A percentile compares a stretch with the other conserved stretches of the same genome.
These are phyloP conservation scores for Amaranthus cruentus DNA, from an alignment of 148 eudicot genomes.

Conservation along the genomic window DNA sequence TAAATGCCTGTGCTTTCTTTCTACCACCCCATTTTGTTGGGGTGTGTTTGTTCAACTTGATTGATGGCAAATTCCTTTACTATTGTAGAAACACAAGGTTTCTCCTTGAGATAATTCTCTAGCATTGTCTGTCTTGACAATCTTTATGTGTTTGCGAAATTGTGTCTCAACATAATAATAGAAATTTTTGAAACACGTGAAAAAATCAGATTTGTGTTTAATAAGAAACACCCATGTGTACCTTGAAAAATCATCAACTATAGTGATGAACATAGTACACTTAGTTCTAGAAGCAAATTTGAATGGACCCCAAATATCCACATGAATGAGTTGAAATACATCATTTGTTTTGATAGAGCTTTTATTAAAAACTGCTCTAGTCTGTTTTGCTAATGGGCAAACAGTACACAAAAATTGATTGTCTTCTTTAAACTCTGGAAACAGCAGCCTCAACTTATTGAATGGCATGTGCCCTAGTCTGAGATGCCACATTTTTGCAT, in stretches of 20 bases:
- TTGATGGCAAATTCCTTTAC: not conserved
- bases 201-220: too few relatives aligned
- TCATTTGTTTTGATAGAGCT: not conserved
- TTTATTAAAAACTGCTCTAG: not conserved
- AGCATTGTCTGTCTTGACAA: too few relatives aligned
- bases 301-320: not conserved
- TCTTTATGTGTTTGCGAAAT: not conserved
- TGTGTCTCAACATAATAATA: too few relatives aligned
- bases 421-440: too few relatives aligned
- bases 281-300: not conserved
- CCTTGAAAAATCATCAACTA: not conserved
- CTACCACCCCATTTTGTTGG: not conserved
- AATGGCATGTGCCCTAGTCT: too few relatives aligned
- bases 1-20: not conserved
- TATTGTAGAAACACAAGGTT: not conserved
- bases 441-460: too few relatives aligned
- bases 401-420: not conserved
- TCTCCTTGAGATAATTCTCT: not conserved
- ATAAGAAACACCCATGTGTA: not conserved
- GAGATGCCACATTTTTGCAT: too few relatives aligned
- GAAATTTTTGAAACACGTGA: too few relatives aligned
- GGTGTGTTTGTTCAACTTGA: not conserved
- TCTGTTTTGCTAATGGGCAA: not conserved
- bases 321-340: not conserved
- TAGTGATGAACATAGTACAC: not conserved